Conservation (phyloP, 1,139 yeast species). For the Yamadazyma sp. region DNA sequence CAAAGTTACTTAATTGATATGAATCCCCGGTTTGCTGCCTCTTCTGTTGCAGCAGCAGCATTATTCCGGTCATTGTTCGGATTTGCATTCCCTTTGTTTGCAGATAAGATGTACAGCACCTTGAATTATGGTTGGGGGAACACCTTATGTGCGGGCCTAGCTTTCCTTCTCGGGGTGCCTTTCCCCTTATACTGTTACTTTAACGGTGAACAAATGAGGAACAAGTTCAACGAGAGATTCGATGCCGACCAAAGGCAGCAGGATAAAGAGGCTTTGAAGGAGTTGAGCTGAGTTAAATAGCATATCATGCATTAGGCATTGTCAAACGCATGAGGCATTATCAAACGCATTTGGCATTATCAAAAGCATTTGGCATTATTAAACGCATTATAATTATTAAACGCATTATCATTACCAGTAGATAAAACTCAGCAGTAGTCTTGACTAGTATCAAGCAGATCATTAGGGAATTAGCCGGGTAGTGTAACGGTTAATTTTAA, state of each 20-base stretch:
- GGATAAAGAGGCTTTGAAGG: conserved; percentile 33
- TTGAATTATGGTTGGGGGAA: conserved; percentile 49
- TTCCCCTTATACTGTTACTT: conserved; percentile 44
- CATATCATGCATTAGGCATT: neutral
- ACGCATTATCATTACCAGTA: no score
- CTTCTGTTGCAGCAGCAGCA: conserved; percentile 50
- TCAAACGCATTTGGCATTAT: no score
- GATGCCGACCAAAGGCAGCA: conserved; percentile 32
- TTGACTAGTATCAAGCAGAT: no score
- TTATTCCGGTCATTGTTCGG: conserved; percentile 45
- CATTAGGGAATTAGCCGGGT: no score
- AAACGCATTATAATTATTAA: no score
- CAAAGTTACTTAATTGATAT: conserved; percentile 47
- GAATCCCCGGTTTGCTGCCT: conserved; percentile 45
- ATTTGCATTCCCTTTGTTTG: conserved; percentile 44
- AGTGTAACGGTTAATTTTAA: no score
- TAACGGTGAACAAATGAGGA: conserved; percentile 40
- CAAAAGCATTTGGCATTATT: no score
- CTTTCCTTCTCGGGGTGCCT: conserved; percentile 40
- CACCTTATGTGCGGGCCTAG: conserved; percentile 44
- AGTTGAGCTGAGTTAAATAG: conserved; percentile 23
- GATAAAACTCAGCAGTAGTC: no score
- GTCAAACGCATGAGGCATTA: no score
- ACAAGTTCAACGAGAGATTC: conserved; percentile 35
- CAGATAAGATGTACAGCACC: conserved; percentile 36